Percentiles rank a stretch among this genome's conserved stretches.
Conservation (phyloP, 2,329 filamentous ascomycete genomes). For the Zymoseptoria pseudotritici region DNA sequence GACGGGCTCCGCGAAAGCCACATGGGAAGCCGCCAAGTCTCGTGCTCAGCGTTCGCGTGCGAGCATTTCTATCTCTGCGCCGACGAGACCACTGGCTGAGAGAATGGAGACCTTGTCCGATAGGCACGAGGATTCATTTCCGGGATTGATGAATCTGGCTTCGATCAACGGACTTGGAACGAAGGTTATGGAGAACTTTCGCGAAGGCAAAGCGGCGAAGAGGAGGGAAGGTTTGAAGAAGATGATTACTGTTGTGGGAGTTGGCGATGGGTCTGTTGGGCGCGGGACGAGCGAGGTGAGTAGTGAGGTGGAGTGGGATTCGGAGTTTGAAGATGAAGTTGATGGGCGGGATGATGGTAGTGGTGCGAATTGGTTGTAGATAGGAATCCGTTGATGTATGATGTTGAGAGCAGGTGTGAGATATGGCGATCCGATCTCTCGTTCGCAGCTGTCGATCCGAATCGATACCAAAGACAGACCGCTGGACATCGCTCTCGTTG, state of each 20-base stretch:
- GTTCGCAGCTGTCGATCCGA: too few species aligned
- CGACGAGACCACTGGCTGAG: constrained; percentile 18
- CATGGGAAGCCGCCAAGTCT: constrained; percentile 18
- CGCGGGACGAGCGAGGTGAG: background rate
- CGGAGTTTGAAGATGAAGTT: background rate
- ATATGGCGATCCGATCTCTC: too few species aligned
- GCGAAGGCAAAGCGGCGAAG: constrained; percentile 22
- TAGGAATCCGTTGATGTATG: background rate
- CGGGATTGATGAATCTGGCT: background rate
- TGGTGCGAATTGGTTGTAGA: background rate
- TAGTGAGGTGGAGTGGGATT: background rate
- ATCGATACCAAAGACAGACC: too few species aligned
- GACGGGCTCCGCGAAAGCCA: constrained; percentile 16
- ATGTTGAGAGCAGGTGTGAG: too few species aligned
- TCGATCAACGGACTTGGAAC: background rate
- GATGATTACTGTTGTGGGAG: constrained; percentile 25
- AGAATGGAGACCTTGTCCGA: constrained; percentile 2
- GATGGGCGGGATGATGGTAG: background rate
- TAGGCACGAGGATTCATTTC: background rate
- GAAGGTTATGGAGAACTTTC: constrained; percentile 15
- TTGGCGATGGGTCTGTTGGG: background rate
- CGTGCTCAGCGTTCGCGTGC: background rate
- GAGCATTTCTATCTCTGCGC: constrained; percentile 2
- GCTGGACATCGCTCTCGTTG: too few species aligned
- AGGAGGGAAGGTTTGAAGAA: constrained; percentile 28